Evolutionary conservation across 495 filamentous ascomycete species (phyloP).

Genomic region (Xylaria grammica): DNA sequence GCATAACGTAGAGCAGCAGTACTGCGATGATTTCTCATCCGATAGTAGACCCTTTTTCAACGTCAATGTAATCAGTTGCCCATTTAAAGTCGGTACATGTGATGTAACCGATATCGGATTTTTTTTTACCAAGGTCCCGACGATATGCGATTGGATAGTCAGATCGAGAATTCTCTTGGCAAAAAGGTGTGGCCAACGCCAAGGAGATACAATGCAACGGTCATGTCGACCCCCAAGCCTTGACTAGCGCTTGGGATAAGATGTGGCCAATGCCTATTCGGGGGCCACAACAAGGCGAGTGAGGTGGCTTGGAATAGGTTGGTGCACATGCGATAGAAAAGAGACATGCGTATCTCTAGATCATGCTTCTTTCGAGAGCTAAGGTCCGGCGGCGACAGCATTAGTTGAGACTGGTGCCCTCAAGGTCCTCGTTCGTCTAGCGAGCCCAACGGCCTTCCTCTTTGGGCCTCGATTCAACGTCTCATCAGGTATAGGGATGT

Average conservation of each 20-base stretch:
- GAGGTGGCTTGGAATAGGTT: neutral
- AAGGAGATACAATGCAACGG: constrained; percentile 1
- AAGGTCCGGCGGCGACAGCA: neutral
- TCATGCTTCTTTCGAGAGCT: neutral
- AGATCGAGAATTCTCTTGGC: constrained; percentile 5
- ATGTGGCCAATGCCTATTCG: neutral
- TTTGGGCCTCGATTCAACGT: neutral
- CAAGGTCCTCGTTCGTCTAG: neutral
- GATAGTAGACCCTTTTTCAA: no score
- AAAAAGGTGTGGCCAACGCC: neutral
- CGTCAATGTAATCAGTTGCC: neutral
- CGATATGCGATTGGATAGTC: neutral
- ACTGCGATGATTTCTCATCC: no score
- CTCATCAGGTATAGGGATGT: neutral
- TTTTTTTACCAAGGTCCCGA: neutral
- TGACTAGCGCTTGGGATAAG: neutral
- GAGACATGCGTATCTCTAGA: neutral
- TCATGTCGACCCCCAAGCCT: neutral
- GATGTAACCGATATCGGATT: constrained; percentile 4
- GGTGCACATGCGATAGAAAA: neutral
- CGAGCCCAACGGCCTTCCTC: neutral
- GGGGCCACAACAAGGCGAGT: neutral
- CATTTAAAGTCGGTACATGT: neutral
- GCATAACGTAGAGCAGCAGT: no score
- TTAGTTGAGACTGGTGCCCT: neutral